phyloP scores from a whole-genome alignment of 2,329 filamentous ascomycete genomes.

The Boeremia exigua region DNA sequence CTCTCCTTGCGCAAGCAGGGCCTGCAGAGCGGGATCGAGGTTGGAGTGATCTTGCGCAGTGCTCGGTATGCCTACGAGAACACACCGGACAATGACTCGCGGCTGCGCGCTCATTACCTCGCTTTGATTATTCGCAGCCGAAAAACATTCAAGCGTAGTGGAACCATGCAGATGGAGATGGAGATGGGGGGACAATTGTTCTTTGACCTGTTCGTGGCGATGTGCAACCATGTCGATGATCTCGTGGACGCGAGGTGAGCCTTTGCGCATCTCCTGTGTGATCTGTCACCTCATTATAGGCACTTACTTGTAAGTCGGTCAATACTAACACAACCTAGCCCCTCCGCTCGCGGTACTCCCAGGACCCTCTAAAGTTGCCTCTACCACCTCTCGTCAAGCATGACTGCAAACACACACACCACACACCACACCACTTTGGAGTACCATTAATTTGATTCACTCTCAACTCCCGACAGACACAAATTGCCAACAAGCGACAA shows the following conservation, averaged over 20 bases:
- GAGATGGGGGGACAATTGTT: slow-evolving; percentile 92
- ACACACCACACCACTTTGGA: slow-evolving; percentile 21
- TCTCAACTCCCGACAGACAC: slow-evolving; percentile 23
- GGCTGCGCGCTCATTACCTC: slow-evolving; percentile 94
- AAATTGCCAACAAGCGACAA: slow-evolving; percentile 25
- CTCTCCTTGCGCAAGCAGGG: slow-evolving; percentile 94
- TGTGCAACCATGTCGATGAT: slow-evolving; percentile 98
- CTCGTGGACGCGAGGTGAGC: slow-evolving; percentile 78
- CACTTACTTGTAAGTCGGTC: slow-evolving; percentile 12
- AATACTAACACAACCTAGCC: slow-evolving; percentile 24
- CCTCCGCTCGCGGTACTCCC: slow-evolving; percentile 32
- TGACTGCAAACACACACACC: slow-evolving; percentile 22
- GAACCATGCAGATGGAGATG: slow-evolving; percentile 99
- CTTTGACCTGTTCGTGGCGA: slow-evolving; percentile 97
- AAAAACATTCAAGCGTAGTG: slow-evolving; percentile 96
- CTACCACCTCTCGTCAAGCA: slow-evolving; percentile 15
- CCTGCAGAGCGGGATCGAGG: slow-evolving; percentile 88
- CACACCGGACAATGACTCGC: slow-evolving; percentile 90
- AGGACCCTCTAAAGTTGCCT: slow-evolving; percentile 35
- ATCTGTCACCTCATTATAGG: neutral
- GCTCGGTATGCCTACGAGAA: slow-evolving; percentile 95
- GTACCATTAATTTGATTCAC: slow-evolving; percentile 22
- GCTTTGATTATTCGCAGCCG: slow-evolving; percentile 96
- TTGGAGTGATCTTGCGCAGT: slow-evolving; percentile 87
- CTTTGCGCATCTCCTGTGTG: slow-evolving; percentile 25